A percentile compares a stretch with the other conserved stretches of the same genome.
phyloP scores from a whole-genome alignment of 257 asterid genomes.

The Solanum arcanum region DNA sequence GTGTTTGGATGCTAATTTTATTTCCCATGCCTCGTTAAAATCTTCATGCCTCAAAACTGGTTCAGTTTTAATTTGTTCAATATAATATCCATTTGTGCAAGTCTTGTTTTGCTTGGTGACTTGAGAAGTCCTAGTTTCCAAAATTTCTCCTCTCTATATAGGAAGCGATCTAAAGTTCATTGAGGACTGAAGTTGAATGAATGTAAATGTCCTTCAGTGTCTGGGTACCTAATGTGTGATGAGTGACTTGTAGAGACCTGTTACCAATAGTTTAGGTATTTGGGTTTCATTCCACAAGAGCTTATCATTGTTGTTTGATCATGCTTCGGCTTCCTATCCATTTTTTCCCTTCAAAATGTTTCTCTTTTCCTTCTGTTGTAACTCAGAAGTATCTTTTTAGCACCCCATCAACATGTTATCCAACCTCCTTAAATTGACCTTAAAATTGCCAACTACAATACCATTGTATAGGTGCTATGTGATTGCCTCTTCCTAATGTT shows the following conservation, averaged over 20 bases:
- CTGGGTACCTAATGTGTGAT: not conserved
- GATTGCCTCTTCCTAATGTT: not conserved
- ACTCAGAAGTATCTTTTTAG: not conserved
- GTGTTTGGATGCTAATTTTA: not conserved
- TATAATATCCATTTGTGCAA: not conserved
- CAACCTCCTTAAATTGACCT: not conserved
- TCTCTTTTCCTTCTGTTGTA: not conserved
- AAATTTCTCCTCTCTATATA: not conserved
- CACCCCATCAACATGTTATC: not conserved
- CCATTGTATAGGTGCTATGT: not conserved
- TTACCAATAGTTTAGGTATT: not conserved
- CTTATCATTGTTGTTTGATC: not conserved
- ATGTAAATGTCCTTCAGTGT: not conserved
- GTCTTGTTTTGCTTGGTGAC: not conserved
- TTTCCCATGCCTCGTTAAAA: not conserved
- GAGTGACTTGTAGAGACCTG: not conserved
- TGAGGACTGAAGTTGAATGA: not conserved
- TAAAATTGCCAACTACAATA: not conserved
- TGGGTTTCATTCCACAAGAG: not conserved
- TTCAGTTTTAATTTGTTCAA: not conserved
- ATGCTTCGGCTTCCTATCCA: not conserved
- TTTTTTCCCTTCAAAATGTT: not conserved
- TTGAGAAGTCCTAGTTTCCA: not conserved
- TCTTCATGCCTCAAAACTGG: not conserved
- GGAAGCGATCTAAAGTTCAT: not conserved